These are phyloP conservation scores for Lenwebbia sp. DNA, from an alignment of 345 rosid species.

Conservation along the genomic window DNA sequence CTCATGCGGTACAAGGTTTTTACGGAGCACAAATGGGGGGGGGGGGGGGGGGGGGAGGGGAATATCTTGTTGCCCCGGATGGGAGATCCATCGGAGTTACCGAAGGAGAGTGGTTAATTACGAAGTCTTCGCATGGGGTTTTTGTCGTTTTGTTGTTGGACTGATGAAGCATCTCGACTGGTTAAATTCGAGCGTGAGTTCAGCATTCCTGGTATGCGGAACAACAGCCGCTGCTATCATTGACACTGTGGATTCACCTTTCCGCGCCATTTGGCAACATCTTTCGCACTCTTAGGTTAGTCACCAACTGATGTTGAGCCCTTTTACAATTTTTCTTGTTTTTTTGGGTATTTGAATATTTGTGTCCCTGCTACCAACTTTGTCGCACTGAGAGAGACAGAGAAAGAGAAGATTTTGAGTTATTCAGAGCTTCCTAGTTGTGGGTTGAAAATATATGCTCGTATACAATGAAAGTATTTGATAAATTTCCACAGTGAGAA, in stretches of 20 bases:
- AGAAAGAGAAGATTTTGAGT: background rate
- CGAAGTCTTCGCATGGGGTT: background rate
- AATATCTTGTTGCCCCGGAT: background rate
- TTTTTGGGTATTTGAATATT: background rate
- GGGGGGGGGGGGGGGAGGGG: background rate
- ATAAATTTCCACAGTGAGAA: background rate
- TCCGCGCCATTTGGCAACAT: background rate
- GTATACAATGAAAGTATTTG: background rate
- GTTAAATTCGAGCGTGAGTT: background rate
- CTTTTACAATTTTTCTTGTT: background rate
- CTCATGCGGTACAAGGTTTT: background rate
- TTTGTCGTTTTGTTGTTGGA: background rate
- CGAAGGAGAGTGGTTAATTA: background rate
- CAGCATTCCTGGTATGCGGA: background rate
- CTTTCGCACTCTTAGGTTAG: background rate
- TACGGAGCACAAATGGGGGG: background rate
- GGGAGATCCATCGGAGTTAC: background rate
- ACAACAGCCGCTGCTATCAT: background rate
- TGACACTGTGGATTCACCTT: background rate
- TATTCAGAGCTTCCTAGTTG: background rate
- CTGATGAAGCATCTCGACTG: background rate
- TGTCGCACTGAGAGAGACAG: background rate
- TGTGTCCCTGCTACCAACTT: background rate
- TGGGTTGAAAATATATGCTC: background rate
- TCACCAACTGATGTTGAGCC: background rate